Conservation (phyloP, 805 yeast genomes). For the Maudiozyma barnettii region DNA sequence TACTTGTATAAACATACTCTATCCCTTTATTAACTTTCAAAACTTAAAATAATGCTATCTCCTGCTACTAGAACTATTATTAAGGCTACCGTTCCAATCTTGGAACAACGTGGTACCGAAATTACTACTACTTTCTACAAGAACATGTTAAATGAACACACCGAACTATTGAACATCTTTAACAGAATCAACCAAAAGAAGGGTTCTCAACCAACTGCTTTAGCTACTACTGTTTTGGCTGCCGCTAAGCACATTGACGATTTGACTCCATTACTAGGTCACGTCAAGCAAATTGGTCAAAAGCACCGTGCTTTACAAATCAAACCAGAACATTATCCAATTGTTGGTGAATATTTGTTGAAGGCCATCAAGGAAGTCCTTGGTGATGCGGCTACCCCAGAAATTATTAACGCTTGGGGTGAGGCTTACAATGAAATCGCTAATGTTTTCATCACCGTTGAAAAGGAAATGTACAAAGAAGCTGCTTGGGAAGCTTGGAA, state of each 20-base stretch:
- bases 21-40: not conserved
- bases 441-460: constrained; percentile 47
- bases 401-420: constrained; percentile 53
- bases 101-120: constrained; percentile 45
- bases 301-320: constrained; percentile 61
- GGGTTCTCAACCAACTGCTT: constrained; percentile 50
- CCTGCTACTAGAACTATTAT: constrained; percentile 30
- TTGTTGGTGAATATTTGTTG: constrained; percentile 52
- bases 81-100: constrained; percentile 45
- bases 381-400: constrained; percentile 52
- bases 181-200: constrained; percentile 48
- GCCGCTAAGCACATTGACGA: constrained; percentile 59
- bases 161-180: constrained; percentile 51
- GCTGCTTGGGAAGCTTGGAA: constrained; percentile 54
- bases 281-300: constrained; percentile 50
- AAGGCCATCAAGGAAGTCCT: constrained; percentile 44
- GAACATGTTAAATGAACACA: constrained; percentile 43
- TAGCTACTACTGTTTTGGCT: constrained; percentile 50
- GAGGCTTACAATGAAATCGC: constrained; percentile 59
- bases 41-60: constrained; percentile 20
- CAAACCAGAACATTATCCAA: constrained; percentile 53
- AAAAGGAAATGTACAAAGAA: constrained; percentile 37
- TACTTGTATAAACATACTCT: not conserved
- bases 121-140: constrained; percentile 47
- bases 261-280: constrained; percentile 40